A percentile compares a stretch with the other conserved stretches of the same genome.
Evolutionary conservation across 129 eudicot genomes (phyloP).

Genomic region (Dittrichia graveolens): DNA sequence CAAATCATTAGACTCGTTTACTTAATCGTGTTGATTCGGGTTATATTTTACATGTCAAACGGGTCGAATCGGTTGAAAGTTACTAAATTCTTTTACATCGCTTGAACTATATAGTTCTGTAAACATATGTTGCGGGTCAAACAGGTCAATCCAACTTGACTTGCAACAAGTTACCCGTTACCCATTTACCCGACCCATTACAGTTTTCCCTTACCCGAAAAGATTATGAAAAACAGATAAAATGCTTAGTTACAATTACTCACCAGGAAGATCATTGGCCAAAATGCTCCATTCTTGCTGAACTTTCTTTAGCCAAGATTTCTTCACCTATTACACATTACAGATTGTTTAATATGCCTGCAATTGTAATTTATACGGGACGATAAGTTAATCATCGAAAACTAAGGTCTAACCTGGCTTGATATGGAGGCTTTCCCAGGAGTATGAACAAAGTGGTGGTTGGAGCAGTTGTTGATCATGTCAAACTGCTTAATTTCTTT

Average conservation of each 20-base stretch:
- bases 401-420: conserved; percentile 51
- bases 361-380: not conserved
- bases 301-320: conserved; percentile 82
- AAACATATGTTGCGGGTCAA: not conserved
- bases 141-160: not conserved
- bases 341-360: not conserved
- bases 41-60: no score
- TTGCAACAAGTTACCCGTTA: not conserved
- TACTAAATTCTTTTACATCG: no score
- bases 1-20: not conserved
- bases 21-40: not conserved
- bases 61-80: no score
- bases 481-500: conserved; percentile 61
- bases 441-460: conserved; percentile 75
- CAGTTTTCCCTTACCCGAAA: not conserved
- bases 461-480: conserved; percentile 66
- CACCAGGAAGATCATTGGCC: conserved; percentile 89
- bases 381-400: not conserved
- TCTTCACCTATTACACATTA: conserved; percentile 48
- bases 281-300: conserved; percentile 91
- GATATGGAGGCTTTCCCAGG: conserved; percentile 51
- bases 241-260: not conserved
- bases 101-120: not conserved
- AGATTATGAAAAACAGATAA: not conserved
- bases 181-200: not conserved